Evolutionary conservation across 129 eudicot genomes (phyloP), one percentile per base, ranked within the genome.

Genomic region (Silybum marianum): DNA sequence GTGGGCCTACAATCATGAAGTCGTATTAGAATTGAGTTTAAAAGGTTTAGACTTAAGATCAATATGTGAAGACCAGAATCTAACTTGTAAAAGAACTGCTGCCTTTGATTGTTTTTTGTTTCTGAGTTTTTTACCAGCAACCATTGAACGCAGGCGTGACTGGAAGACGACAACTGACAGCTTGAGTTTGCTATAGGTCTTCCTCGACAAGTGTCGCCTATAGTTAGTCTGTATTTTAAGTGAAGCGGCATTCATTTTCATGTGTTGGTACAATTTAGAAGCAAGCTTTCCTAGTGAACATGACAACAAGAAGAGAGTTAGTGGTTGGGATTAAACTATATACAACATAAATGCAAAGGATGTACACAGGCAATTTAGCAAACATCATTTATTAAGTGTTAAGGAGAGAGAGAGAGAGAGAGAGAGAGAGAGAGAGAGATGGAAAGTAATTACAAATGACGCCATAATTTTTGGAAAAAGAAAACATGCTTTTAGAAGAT

Each of bases 121-220:
- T 86, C 95, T 88, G 77, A 95, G 91, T 67, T 91, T 85, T 70
- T 75, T 84, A 65, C 86, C 89, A 75, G 91, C 91, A 81, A 90
- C 93, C 93, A 90, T 84, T 72, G 90, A 87, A 74, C 93, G 84
- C 70, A 91, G 76, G 54, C 98, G 95, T 44, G 93, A 86, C 86
- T 95, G 99, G 79, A 95, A 69, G 71, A 86, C 36, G 74, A 91
- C 38, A 58, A 88, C 93, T 19, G 95, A 89, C 34, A 82, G 42
- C 73, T 87, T 89, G 62, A 90, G 84, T 63, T 67, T 86, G 23
- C 82, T 84, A 78, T 90, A 95, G 63, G 76, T 62, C 71, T 68
- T 90, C 79, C 84, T 80, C 40, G 90, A 84, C 21, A 80, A 68
- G 72, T 92, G 89, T 44, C 94, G 89, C 44, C 95, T 88, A 78